Percentiles rank a stretch among this genome's conserved stretches.
Evolutionary conservation across 768 basidiomycete genomes (phyloP).

Genomic region (Plicaturopsis crispa): DNA sequence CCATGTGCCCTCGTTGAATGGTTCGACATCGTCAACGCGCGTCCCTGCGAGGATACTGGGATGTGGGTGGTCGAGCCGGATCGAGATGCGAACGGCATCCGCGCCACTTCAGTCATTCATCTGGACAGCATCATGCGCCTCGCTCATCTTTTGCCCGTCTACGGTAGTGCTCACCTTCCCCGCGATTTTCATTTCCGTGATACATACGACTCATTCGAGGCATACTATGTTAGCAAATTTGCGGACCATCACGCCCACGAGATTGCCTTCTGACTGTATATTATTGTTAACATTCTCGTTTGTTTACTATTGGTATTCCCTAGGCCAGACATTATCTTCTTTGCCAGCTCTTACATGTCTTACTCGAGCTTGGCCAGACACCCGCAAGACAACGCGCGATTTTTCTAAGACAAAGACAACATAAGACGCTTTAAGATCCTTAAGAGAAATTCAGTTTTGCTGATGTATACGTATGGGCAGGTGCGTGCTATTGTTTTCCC

Average conservation of each 20-base stretch:
- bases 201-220: constrained; percentile 15
- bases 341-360: too few species aligned
- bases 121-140: constrained; percentile 21
- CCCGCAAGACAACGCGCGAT: too few species aligned
- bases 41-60: constrained; percentile 14
- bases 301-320: background rate
- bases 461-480: too few species aligned
- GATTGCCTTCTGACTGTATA: constrained; percentile 14
- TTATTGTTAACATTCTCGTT: background rate
- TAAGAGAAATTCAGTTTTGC: too few species aligned
- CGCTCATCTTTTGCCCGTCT: constrained; percentile 24
- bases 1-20: constrained; percentile 19
- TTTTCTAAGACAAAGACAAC: too few species aligned
- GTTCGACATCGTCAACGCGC: constrained; percentile 13
- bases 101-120: constrained; percentile 16
- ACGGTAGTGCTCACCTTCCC: constrained; percentile 14
- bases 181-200: constrained; percentile 11
- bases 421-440: too few species aligned
- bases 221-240: constrained; percentile 23
- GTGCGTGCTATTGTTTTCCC: too few species aligned
- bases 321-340: background rate
- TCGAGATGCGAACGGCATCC: constrained; percentile 6
- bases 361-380: too few species aligned
- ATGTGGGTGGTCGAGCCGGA: constrained; percentile 25
- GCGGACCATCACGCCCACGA: constrained; percentile 22